Evolutionary conservation across 2,329 filamentous ascomycete species (phyloP).

Genomic region (Venturia asperata): DNA sequence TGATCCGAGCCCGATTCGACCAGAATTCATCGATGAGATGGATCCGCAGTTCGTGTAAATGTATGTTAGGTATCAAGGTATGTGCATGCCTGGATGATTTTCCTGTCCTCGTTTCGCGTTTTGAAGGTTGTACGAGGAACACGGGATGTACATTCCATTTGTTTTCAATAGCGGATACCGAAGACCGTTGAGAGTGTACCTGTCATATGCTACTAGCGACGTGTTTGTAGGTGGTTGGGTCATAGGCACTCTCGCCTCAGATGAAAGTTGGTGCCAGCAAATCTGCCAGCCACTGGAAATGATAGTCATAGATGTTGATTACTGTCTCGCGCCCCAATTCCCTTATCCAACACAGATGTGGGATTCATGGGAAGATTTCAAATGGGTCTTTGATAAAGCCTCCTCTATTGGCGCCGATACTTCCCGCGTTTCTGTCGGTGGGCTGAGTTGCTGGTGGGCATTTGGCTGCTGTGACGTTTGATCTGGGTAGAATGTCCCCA

Average conservation of each 20-base stretch:
- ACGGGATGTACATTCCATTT: no score
- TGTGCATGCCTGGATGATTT: not conserved
- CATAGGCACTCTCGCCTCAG: not conserved
- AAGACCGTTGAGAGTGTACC: not conserved
- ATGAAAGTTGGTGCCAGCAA: not conserved
- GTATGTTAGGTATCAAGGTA: not conserved
- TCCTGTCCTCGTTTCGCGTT: not conserved
- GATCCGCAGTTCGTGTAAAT: not conserved
- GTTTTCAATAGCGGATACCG: no score
- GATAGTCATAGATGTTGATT: not conserved
- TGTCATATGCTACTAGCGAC: not conserved
- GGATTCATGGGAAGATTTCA: not conserved
- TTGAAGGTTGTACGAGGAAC: no score
- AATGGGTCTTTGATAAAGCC: constrained; percentile 34
- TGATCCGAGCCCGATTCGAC: not conserved
- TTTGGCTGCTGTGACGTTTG: constrained; percentile 22
- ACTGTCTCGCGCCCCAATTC: not conserved
- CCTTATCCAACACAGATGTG: not conserved
- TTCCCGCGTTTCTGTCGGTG: constrained; percentile 41
- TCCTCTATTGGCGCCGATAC: constrained; percentile 35
- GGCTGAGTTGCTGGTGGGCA: constrained; percentile 40
- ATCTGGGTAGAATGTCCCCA: constrained; percentile 12
- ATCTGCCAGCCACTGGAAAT: not conserved
- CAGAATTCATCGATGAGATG: not conserved
- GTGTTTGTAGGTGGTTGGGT: not conserved